These are phyloP conservation scores for Flaveria robusta DNA, from an alignment of 129 eudicot species.

Conservation along the genomic window DNA sequence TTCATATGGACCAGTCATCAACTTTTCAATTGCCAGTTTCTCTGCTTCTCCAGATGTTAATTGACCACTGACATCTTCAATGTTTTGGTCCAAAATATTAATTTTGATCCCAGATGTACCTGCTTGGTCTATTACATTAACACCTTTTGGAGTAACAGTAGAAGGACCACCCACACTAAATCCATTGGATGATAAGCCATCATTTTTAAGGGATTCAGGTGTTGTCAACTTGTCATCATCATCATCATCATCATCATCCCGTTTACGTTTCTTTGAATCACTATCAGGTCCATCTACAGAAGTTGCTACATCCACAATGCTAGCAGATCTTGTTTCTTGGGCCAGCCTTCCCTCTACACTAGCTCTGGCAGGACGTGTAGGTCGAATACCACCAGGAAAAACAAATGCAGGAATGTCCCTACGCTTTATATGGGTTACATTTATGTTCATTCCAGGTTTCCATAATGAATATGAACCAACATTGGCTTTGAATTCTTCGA, in stretches of 20 bases:
- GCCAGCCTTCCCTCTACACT: slow-evolving; percentile 53
- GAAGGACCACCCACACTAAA: slow-evolving; percentile 23
- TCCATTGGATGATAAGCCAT: slow-evolving; percentile 28
- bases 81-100: slow-evolving; percentile 13
- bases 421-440: slow-evolving; percentile 66
- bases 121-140: slow-evolving; percentile 24
- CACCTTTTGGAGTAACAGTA: slow-evolving; percentile 21
- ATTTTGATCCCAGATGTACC: slow-evolving; percentile 22
- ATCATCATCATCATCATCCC: slow-evolving; percentile 43
- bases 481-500: slow-evolving; percentile 75
- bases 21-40: slow-evolving; percentile 47
- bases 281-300: slow-evolving; percentile 28
- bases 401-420: slow-evolving; percentile 74
- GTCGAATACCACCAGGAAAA: slow-evolving; percentile 90
- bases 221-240: slow-evolving; percentile 13
- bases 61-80: slow-evolving; percentile 31
- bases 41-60: slow-evolving; percentile 46
- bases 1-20: slow-evolving; percentile 49
- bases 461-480: slow-evolving; percentile 60
- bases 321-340: slow-evolving; percentile 40
- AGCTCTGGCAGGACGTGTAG: slow-evolving; percentile 48
- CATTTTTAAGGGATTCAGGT: slow-evolving; percentile 13
- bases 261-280: slow-evolving; percentile 47
- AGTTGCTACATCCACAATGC: slow-evolving; percentile 21
- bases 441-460: slow-evolving; percentile 83